Conservation (phyloP, 352 stramenopile species). For the Thalassiosira livingstoniorum region DNA sequence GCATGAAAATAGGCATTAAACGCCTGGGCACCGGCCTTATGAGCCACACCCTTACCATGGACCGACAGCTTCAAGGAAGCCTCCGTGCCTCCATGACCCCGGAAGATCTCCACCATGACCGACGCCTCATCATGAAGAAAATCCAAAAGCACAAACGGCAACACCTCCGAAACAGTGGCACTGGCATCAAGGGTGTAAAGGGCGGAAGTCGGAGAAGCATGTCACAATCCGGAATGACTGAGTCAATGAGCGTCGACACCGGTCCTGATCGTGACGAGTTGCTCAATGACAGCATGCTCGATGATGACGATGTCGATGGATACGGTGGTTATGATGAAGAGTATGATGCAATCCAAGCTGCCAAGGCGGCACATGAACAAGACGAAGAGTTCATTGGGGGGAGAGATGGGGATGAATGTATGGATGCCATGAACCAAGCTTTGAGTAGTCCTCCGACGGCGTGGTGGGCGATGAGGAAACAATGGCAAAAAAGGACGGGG, state of each 20-base stretch:
- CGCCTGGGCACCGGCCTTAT: too few species aligned
- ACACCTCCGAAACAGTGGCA: background rate
- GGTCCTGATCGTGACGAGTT: background rate
- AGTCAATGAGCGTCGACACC: background rate
- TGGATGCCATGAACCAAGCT: conserved; percentile 48
- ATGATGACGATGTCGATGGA: background rate
- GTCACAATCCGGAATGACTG: background rate
- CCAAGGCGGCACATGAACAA: conserved; percentile 22
- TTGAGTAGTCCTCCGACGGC: conserved; percentile 33
- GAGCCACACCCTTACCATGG: too few species aligned
- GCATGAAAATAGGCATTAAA: too few species aligned
- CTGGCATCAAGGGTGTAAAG: too few species aligned
- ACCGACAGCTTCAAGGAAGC: too few species aligned
- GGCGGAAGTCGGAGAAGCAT: background rate
- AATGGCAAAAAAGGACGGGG: conserved; percentile 46
- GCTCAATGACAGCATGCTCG: background rate
- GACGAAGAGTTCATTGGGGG: conserved; percentile 36
- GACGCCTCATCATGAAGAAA: conserved; percentile 32
- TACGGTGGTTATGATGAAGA: conserved; percentile 2
- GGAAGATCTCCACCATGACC: conserved; percentile 25
- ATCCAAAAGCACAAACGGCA: background rate
- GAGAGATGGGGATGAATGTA: conserved; percentile 43
- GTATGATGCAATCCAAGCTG: background rate
- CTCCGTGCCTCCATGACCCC: background rate
- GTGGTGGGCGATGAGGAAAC: conserved; percentile 55